phyloP scores from a whole-genome alignment of 2,329 filamentous ascomycete genomes.

The Chalaropsis thielavioides region DNA sequence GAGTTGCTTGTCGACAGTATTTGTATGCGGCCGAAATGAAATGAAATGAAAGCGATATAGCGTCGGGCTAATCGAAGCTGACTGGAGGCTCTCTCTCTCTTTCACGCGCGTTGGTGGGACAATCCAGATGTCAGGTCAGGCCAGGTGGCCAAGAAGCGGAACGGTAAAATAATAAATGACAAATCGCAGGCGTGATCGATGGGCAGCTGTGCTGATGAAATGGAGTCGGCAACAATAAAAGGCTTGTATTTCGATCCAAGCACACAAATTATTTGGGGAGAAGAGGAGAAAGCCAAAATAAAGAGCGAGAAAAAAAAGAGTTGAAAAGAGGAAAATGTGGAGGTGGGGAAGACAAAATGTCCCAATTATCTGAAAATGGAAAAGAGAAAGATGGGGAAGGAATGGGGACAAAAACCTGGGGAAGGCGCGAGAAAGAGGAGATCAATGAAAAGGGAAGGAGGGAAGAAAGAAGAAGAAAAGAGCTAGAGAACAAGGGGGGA shows the following conservation, averaged over 20 bases:
- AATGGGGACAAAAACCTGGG: conserved; percentile 6
- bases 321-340: conserved; percentile 1
- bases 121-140: not conserved
- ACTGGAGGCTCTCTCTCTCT: not conserved
- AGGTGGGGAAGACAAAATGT: conserved; percentile 3
- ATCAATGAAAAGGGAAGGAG: not conserved
- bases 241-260: not conserved
- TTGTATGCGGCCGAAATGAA: not conserved
- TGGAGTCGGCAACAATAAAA: not conserved
- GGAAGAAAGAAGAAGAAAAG: conserved; percentile 3
- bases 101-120: not conserved
- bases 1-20: not conserved
- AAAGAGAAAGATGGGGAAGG: not conserved
- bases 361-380: conserved; percentile 3
- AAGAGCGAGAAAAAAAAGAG: not conserved
- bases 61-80: conserved; percentile 1
- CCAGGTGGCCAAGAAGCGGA: not conserved
- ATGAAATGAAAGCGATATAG: not conserved
- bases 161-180: not conserved
- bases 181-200: not conserved
- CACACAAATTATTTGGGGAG: not conserved
- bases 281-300: not conserved
- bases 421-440: conserved; percentile 7
- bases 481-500: not conserved
- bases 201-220: not conserved